Conservation (phyloP, 306 rosid genomes). For the Sicyos baderoa region DNA sequence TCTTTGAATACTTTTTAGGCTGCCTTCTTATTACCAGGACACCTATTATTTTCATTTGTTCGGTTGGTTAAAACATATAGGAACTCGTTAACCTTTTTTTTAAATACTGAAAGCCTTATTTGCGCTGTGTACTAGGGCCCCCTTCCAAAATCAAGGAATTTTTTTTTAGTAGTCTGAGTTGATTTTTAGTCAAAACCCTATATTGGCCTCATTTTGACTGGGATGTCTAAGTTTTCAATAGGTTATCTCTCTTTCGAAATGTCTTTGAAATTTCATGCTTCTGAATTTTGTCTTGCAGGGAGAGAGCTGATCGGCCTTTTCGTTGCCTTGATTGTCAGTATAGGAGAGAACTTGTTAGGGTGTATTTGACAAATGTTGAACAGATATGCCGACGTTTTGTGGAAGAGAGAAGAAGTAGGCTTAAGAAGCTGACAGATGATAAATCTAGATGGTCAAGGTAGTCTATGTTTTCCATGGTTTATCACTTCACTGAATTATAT, state of each 20-base stretch:
- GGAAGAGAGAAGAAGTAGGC: slow-evolving; percentile 90
- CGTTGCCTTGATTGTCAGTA: slow-evolving; percentile 97
- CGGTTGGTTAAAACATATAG: not conserved
- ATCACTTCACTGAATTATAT: not conserved
- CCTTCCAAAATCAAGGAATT: not conserved
- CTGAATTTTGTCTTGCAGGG: slow-evolving; percentile 47
- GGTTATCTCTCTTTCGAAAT: not conserved
- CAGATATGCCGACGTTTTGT: slow-evolving; percentile 96
- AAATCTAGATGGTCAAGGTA: slow-evolving; percentile 98
- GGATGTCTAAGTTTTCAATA: not conserved
- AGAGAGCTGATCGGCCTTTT: slow-evolving; percentile 88
- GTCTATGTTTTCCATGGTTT: slow-evolving; percentile 21
- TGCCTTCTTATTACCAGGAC: slow-evolving; percentile 1
- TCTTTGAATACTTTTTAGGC: not conserved
- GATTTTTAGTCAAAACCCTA: not conserved
- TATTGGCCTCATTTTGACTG: not conserved
- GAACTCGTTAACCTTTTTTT: slow-evolving; percentile 13
- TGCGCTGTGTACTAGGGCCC: not conserved
- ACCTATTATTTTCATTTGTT: not conserved
- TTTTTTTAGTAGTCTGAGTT: not conserved
- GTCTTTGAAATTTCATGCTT: slow-evolving; percentile 23
- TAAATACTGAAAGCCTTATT: not conserved
- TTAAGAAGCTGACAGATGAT: slow-evolving; percentile 85
- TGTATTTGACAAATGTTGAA: slow-evolving; percentile 91
- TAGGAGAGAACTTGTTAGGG: slow-evolving; percentile 99